Conservation (phyloP, 306 rosid species). For the Glycyrrhiza uralensis region DNA sequence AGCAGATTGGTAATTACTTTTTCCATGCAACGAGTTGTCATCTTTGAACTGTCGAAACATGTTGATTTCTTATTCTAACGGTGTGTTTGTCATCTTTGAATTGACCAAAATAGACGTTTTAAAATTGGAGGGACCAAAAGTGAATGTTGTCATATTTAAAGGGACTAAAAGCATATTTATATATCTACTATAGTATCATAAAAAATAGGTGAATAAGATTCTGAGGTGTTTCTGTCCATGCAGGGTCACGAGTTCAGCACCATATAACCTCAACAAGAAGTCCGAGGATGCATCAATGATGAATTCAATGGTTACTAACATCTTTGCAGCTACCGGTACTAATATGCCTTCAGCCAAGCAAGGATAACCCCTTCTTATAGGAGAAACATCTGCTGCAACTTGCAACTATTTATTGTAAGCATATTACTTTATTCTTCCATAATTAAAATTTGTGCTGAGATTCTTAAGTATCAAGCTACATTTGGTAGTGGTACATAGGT, state of each 20-base stretch:
- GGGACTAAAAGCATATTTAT: not conserved
- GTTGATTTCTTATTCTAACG: not conserved
- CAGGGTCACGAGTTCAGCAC: conserved; percentile 75
- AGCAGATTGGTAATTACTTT: not conserved
- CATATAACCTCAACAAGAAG: conserved; percentile 60
- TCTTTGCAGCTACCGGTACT: conserved; percentile 26
- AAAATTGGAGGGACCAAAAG: no score
- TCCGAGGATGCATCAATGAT: conserved; percentile 33
- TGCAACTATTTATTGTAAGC: conserved; percentile 29
- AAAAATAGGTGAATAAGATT: not conserved
- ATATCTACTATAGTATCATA: not conserved
- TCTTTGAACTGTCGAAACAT: not conserved
- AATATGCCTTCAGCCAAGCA: conserved; percentile 27
- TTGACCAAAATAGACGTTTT: no score
- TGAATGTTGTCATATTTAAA: no score
- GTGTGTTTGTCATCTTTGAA: no score
- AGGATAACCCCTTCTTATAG: conserved; percentile 24
- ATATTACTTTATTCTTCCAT: conserved; percentile 20
- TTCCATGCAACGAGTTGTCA: not conserved
- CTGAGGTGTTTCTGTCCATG: conserved; percentile 8
- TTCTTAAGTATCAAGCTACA: conserved; percentile 1
- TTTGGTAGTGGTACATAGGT: conserved; percentile 10
- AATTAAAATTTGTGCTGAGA: conserved; percentile 15
- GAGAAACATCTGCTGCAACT: conserved; percentile 12
- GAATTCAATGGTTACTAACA: conserved; percentile 44